phyloP scores from a whole-genome alignment of 345 rosid species.

The Rhodomyrtus tomentosa region DNA sequence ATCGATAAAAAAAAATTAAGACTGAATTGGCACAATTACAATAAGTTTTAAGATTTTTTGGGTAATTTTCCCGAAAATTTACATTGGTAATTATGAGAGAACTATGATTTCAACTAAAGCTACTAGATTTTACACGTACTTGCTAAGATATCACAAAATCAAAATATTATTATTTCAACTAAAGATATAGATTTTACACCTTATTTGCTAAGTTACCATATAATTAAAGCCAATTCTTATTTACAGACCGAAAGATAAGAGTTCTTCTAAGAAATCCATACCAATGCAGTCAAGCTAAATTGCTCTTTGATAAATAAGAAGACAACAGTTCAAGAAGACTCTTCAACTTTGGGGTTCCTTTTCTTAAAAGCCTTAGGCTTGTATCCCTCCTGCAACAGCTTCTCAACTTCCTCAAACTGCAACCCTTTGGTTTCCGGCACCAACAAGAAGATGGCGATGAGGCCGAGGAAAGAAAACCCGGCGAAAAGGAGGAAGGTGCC shows the following conservation, averaged over 20 bases:
- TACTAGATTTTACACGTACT: neutral
- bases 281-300: neutral
- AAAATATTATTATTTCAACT: neutral
- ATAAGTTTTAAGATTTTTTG: too few relatives aligned
- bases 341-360: neutral
- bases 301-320: neutral
- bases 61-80: too few relatives aligned
- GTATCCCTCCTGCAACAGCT: conserved; percentile 47
- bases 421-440: conserved; percentile 88
- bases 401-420: conserved; percentile 70
- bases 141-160: neutral
- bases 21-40: too few relatives aligned
- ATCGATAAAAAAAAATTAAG: too few relatives aligned
- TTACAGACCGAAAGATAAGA: neutral
- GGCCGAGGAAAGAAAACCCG: conserved; percentile 27
- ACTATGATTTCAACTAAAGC: neutral
- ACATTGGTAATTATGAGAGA: neutral
- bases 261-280: neutral
- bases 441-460: conserved; percentile 40
- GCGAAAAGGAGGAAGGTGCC: conserved; percentile 72
- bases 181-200: neutral
- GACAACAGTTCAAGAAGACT: neutral
- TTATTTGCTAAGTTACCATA: neutral
- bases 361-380: conserved; percentile 20
- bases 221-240: neutral